Base-by-base conservation (phyloP, 1,139 yeast species). In the Pichia sp. region DNA sequence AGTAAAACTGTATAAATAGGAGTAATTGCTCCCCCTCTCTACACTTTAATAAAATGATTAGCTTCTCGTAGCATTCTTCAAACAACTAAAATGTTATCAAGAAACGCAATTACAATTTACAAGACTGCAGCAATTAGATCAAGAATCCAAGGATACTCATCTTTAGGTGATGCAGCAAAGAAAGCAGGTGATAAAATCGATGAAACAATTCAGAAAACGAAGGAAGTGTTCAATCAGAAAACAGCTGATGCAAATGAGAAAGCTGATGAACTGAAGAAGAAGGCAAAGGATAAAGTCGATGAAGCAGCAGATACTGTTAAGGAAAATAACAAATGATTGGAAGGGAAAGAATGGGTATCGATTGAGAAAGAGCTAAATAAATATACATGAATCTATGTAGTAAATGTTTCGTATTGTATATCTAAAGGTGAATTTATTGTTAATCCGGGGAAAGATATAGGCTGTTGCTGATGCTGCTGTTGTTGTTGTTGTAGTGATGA, bases 211-310 rank as follows among this genome's bases (percentile, higher is more conserved):
- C 35, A 41, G 17, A 26, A 41, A 32, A 40, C 36, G 9, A 42
- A 47, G 31, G 42, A 45, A 19, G 28, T 40, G n/a, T 46, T 49
- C 23, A 41, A 43, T 11, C 23, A 38, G 9, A 34, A 36, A 12
- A 40, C 40, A 2, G 32, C 38, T 5, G 42, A 44, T 11, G 43
- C 38, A n/a, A 30, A 38, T 11, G 40, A 50, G 8, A 36, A 42
- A 30, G 43, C 40, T 20, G 31, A 36, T 4, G 23, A 35, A 11
- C 25, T 33, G 11, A 36, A 36, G 26, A 39, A 41, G 9, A 31
- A 34, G n/a, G 38, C 37, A 6, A 36, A 44, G 15, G 15, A 30
- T 4, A 34, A 18, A 11, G 22, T 12, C 5, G 36, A 43, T 15
- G 36, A 42, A 3, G 7, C 28, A 12, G 35, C 35, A 18, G 39